Percentiles rank a stretch among this genome's conserved stretches.
Evolutionary conservation across 140 eudicot species (phyloP).

Genomic region (Cichorium intybus): DNA sequence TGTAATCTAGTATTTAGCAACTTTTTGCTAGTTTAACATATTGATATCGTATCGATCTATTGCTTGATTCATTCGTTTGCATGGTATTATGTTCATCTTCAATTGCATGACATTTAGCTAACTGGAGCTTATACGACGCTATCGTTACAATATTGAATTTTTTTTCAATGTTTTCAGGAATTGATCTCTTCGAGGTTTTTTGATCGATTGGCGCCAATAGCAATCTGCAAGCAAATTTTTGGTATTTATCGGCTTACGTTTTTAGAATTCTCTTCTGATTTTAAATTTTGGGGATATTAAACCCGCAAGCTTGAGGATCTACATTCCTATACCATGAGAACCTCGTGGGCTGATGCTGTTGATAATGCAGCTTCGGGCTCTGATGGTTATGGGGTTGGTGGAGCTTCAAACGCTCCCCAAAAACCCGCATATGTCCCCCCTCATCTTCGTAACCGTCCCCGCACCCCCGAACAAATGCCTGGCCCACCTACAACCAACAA

Average conservation of each 20-base stretch:
- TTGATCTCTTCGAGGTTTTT: slow-evolving; percentile 6
- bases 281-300: not conserved
- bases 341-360: slow-evolving; percentile 59
- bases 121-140: not conserved
- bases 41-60: not conserved
- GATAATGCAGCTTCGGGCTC: slow-evolving; percentile 50
- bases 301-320: slow-evolving; percentile 14
- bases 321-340: slow-evolving; percentile 28
- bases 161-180: slow-evolving; percentile 18
- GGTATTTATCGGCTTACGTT: slow-evolving; percentile 15
- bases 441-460: slow-evolving; percentile 46
- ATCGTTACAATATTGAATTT: slow-evolving; percentile 9
- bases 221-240: slow-evolving; percentile 20
- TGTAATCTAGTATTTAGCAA: slow-evolving; percentile 9
- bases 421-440: slow-evolving; percentile 47
- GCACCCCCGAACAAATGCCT: slow-evolving; percentile 19
- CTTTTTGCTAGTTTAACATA: slow-evolving; percentile 4
- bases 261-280: slow-evolving; percentile 11
- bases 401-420: slow-evolving; percentile 15
- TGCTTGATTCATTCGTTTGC: slow-evolving; percentile 8
- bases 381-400: slow-evolving; percentile 31
- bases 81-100: not conserved
- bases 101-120: slow-evolving; percentile 9
- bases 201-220: not conserved
- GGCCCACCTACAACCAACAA: slow-evolving; percentile 25